These are phyloP conservation scores for Ogataea hybrid DNA, from an alignment of 1,139 yeast genomes.

Conservation along the genomic window DNA sequence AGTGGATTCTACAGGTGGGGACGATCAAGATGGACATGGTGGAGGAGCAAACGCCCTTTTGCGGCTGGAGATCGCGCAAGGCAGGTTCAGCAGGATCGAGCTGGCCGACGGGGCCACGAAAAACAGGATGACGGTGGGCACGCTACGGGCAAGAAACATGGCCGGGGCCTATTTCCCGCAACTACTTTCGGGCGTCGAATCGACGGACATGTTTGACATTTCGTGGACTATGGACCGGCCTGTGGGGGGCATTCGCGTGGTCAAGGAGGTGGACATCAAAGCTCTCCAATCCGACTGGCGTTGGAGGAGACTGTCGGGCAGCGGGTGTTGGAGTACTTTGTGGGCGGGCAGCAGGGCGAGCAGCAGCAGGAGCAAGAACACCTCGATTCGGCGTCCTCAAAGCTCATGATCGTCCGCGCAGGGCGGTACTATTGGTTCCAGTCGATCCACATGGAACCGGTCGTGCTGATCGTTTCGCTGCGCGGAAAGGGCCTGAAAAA, in stretches of 20 bases:
- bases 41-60: slow-evolving; percentile 50
- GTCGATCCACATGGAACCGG: slow-evolving; percentile 44
- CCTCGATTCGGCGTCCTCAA: slow-evolving; percentile 24
- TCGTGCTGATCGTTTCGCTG: slow-evolving; percentile 54
- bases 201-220: slow-evolving; percentile 39
- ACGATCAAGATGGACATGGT: slow-evolving; percentile 73
- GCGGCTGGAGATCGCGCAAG: slow-evolving; percentile 66
- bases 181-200: slow-evolving; percentile 42
- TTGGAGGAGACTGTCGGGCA: slow-evolving; percentile 62
- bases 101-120: slow-evolving; percentile 63
- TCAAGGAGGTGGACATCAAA: slow-evolving; percentile 52
- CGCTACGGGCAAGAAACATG: slow-evolving; percentile 71
- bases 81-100: slow-evolving; percentile 58
- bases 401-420: slow-evolving; percentile 54
- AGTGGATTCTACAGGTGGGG: slow-evolving; percentile 69
- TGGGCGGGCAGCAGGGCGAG: slow-evolving; percentile 36
- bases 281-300: slow-evolving; percentile 55
- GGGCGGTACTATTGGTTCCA: slow-evolving; percentile 56
- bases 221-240: slow-evolving; percentile 66
- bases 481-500: slow-evolving; percentile 57
- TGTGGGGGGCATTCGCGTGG: slow-evolving; percentile 65
- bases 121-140: slow-evolving; percentile 56
- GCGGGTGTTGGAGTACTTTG: slow-evolving; percentile 53
- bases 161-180: slow-evolving; percentile 68
- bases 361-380: slow-evolving; percentile 2